phyloP scores from a whole-genome alignment of 2,329 filamentous ascomycete species.

The Exophiala lecanii-corni region DNA sequence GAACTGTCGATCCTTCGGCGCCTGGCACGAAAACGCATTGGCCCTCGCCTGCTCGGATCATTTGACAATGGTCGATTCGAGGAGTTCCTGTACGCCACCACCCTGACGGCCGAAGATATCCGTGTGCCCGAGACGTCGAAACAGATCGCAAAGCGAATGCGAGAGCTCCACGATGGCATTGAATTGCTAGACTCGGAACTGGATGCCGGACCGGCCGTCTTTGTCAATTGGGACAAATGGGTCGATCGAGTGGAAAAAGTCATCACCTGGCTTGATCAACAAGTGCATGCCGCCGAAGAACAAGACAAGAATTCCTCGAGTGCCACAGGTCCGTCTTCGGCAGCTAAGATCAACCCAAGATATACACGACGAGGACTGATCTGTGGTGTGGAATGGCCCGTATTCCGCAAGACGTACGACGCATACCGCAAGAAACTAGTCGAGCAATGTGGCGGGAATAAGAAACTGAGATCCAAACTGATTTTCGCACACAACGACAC shows the following conservation, averaged over 20 bases:
- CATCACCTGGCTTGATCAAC: constrained; percentile 50
- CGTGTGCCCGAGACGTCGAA: constrained; percentile 76
- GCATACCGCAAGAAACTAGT: constrained; percentile 74
- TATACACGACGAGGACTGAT: constrained; percentile 58
- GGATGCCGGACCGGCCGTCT: constrained; percentile 74
- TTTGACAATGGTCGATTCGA: constrained; percentile 96
- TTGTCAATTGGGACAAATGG: constrained; percentile 95
- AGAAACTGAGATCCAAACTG: constrained; percentile 66
- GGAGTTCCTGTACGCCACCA: constrained; percentile 81
- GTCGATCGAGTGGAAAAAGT: constrained; percentile 57
- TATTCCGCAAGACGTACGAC: constrained; percentile 69
- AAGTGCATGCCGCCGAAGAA: constrained; percentile 50
- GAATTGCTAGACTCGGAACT: constrained; percentile 76
- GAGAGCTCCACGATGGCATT: constrained; percentile 90
- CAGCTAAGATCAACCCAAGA: constrained; percentile 9
- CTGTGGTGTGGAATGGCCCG: constrained; percentile 76
- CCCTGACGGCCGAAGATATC: constrained; percentile 71
- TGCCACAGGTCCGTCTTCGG: constrained; percentile 6
- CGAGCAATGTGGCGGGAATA: constrained; percentile 62
- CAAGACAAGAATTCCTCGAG: constrained; percentile 35
- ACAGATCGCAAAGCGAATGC: constrained; percentile 96
- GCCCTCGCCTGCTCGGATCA: constrained; percentile 82
- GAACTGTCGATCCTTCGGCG: constrained; percentile 83
- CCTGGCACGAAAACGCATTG: constrained; percentile 86
- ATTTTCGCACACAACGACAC: constrained; percentile 99